phyloP scores from a whole-genome alignment of 805 yeast species.

The Komagataella kurtzmanii region DNA sequence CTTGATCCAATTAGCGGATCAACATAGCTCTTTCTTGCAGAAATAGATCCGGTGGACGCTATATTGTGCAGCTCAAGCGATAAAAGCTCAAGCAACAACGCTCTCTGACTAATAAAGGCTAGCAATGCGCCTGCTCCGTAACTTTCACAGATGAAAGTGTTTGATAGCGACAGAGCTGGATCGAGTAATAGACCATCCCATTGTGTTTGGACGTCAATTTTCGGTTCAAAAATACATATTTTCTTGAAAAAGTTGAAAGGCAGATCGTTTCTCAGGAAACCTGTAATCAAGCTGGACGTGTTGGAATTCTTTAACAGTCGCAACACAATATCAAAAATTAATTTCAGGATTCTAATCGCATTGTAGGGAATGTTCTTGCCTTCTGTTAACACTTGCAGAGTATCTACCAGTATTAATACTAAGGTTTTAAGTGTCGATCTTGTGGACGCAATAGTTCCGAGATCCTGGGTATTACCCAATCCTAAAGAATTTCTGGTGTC shows the following conservation, averaged over 20 bases:
- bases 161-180: constrained; percentile 22
- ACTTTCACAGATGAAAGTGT: constrained; percentile 20
- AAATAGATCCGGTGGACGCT: constrained; percentile 27
- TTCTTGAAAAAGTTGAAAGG: constrained; percentile 31
- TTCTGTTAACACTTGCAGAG: constrained; percentile 27
- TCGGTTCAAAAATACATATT: constrained; percentile 38
- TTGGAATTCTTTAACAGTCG: constrained; percentile 44
- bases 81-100: constrained; percentile 46
- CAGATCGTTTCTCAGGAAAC: constrained; percentile 33
- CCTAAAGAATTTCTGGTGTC: constrained; percentile 29
- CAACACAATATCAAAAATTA: constrained; percentile 47
- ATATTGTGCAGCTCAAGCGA: constrained; percentile 62
- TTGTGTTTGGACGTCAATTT: constrained; percentile 34
- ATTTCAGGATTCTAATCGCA: constrained; percentile 44
- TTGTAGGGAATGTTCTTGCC: constrained; percentile 29
- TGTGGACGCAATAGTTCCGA: constrained; percentile 39
- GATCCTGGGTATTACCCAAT: constrained; percentile 26
- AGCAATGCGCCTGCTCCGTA: constrained; percentile 38
- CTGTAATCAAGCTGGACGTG: constrained; percentile 37
- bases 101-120: constrained; percentile 48
- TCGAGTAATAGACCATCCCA: constrained; percentile 42
- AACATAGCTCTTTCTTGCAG: constrained; percentile 39
- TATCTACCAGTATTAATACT: constrained; percentile 31
- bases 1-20: constrained; percentile 35
- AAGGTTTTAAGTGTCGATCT: constrained; percentile 45